These are phyloP conservation scores for Aspergillus olivimuriae DNA, from an alignment of 495 filamentous ascomycete species.

Conservation along the genomic window DNA sequence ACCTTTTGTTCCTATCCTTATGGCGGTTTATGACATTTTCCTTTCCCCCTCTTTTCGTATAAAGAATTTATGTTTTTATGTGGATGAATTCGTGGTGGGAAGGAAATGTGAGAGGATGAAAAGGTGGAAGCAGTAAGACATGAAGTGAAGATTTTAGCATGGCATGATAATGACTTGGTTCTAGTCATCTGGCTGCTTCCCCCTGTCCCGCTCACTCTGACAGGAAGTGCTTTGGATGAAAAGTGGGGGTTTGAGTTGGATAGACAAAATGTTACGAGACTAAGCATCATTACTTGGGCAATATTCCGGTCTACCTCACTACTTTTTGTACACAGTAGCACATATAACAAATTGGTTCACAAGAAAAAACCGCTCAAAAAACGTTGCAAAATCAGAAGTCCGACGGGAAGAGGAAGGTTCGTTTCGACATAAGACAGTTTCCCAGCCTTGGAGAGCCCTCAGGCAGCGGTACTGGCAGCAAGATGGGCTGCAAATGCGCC, in stretches of 20 bases:
- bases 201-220: no score
- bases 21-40: slow-evolving; percentile 11
- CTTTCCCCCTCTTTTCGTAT: slow-evolving; percentile 6
- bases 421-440: neutral
- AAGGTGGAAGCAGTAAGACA: slow-evolving; percentile 11
- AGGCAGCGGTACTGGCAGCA: neutral
- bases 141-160: slow-evolving; percentile 19
- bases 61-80: slow-evolving; percentile 10
- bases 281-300: neutral
- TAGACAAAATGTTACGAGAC: neutral
- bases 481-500: slow-evolving; percentile 46
- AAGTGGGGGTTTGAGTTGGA: no score
- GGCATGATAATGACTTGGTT: slow-evolving; percentile 18
- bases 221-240: no score
- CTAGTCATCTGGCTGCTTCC: no score
- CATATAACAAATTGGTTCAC: neutral
- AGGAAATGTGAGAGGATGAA: slow-evolving; percentile 1
- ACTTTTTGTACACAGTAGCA: no score
- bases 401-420: neutral
- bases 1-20: slow-evolving; percentile 16
- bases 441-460: neutral
- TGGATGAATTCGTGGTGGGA: slow-evolving; percentile 7
- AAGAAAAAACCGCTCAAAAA: neutral
- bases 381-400: neutral
- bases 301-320: neutral